A percentile compares a stretch with the other conserved stretches of the same genome.
These are phyloP conservation scores for Solanum pimpinellifolium DNA, from an alignment of 257 asterid species.

Conservation along the genomic window DNA sequence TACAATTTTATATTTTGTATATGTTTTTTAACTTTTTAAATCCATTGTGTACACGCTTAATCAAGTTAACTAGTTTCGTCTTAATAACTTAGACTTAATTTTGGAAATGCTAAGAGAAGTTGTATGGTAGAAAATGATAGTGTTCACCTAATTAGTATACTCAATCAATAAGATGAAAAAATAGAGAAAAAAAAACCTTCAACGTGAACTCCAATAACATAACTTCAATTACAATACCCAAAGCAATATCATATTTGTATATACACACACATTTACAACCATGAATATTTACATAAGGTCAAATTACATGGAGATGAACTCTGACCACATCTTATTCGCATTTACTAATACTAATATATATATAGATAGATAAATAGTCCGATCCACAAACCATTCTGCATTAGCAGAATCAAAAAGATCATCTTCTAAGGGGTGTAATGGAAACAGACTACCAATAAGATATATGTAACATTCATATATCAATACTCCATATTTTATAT, in stretches of 20 bases:
- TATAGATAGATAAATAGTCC: background rate
- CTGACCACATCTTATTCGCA: background rate
- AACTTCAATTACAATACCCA: background rate
- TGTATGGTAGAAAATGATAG: background rate
- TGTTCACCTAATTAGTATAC: background rate
- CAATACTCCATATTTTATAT: background rate
- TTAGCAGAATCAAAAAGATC: background rate
- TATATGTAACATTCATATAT: background rate
- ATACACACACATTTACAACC: background rate
- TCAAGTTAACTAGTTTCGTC: background rate
- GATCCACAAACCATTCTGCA: background rate
- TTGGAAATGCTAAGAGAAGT: background rate
- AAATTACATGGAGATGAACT: background rate
- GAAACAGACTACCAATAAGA: background rate
- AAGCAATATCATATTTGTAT: background rate
- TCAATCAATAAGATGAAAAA: background rate
- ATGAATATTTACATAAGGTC: background rate
- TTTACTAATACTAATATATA: background rate
- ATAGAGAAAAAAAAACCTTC: no score
- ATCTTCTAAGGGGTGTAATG: background rate
- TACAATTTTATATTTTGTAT: no score
- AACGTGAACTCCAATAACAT: no score
- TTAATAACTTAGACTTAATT: background rate
- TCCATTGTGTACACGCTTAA: background rate
- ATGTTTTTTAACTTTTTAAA: no score